Base-by-base conservation (phyloP, 371 early-diverging fungal genomes). In the Mortierella sp. region DNA sequence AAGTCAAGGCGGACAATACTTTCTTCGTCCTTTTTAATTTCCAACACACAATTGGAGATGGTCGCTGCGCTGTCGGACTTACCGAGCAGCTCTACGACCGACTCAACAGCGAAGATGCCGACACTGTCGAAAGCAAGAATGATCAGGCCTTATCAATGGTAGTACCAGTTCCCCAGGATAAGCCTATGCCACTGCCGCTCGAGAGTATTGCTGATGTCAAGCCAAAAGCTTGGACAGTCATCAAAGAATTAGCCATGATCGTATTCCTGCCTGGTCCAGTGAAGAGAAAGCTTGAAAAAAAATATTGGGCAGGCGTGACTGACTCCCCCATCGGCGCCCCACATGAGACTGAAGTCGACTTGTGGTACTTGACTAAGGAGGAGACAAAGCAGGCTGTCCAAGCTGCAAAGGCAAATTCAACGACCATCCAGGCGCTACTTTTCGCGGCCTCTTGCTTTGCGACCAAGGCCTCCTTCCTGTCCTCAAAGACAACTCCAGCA, bases 251-350 rank as follows among this genome's bases (percentile, higher is more conserved):
- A 0, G 26, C 43, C 26, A 30, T 61, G 23, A 19, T 43, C 19
- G 46, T 75, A 4, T 14, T 75, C 25, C 56, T 71, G 30, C 77
- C 77, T 4, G 30, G 21, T 2, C 56, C 59, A 30, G 14, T 71
- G 23, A 76, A 76, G 29, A 67, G 57, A 43, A 55, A 57, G 7
- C 2, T 76, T 15, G 72, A 71, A 45, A 46, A 56, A 19, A 76
- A 71, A 52, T 68, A 71, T 43, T 76, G 77, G 76, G 43, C 72
- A 1, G 76, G 77, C 18, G 77, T 71, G 23, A 25, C 68, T 30
- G 68, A 67, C 43, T 68, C 77, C 12, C 61, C 58, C 1, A 52
- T 64, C 1, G 60, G 61, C 6, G 58, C 26, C 2, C 67, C 68
- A 1, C 58, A 71, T 43, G 68, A 67, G 45, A 61, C 68, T 19